A percentile compares a stretch with the other conserved stretches of the same genome.
Evolutionary conservation across 2,329 filamentous ascomycete genomes (phyloP).

Genomic region (Cytospora leucostoma): DNA sequence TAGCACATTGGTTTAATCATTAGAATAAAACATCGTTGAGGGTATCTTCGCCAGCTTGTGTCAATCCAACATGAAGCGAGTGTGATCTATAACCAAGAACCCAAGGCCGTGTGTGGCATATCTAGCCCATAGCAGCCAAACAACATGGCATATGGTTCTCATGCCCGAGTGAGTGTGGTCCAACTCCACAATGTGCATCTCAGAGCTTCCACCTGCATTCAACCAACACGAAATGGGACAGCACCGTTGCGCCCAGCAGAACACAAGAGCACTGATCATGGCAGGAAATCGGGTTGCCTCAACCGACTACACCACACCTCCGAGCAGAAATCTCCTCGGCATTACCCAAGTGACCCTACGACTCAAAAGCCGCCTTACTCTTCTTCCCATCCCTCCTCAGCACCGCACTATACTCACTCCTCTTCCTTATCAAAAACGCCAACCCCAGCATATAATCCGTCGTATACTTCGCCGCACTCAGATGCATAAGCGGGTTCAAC

Average conservation of each 20-base stretch:
- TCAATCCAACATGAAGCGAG: background rate
- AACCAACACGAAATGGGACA: background rate
- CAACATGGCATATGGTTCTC: background rate
- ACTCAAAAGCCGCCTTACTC: slow-evolving; percentile 33
- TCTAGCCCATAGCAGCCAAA: background rate
- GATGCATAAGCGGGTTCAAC: slow-evolving; percentile 44
- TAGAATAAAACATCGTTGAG: background rate
- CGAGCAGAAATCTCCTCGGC: background rate
- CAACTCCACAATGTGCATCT: background rate
- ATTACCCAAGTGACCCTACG: background rate
- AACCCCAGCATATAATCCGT: slow-evolving; percentile 47
- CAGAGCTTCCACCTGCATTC: background rate
- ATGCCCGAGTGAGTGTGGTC: background rate
- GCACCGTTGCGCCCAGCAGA: background rate
- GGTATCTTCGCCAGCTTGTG: slow-evolving; percentile 1
- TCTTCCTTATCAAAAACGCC: slow-evolving; percentile 46
- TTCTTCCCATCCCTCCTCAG: slow-evolving; percentile 37
- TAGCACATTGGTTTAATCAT: background rate
- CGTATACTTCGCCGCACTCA: slow-evolving; percentile 36
- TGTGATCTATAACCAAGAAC: background rate
- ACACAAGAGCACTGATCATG: background rate
- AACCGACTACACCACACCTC: background rate
- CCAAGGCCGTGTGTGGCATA: background rate
- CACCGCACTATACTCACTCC: slow-evolving; percentile 43
- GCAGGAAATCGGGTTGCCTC: background rate